These are phyloP conservation scores for Sclerotinia minor DNA, from an alignment of 2,329 filamentous ascomycete genomes.

Conservation along the genomic window DNA sequence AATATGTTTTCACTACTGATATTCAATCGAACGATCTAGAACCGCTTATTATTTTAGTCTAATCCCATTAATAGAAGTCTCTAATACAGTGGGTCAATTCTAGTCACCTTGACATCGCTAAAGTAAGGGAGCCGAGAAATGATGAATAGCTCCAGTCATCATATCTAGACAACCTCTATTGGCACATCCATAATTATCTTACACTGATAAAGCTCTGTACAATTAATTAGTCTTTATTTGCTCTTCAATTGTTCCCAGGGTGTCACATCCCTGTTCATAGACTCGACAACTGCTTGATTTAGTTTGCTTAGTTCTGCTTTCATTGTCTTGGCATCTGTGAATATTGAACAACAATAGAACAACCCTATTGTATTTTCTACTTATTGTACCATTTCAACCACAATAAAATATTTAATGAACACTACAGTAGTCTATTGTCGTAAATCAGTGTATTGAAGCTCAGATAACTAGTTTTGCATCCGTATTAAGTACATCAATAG, in stretches of 20 bases:
- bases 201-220: accelerated
- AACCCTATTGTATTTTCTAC: too few species aligned
- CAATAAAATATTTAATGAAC: accelerated
- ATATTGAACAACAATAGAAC: neutral
- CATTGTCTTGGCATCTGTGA: neutral
- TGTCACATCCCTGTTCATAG: neutral
- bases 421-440: neutral
- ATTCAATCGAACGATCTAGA: too few species aligned
- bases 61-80: accelerated
- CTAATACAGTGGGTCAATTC: accelerated
- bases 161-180: neutral
- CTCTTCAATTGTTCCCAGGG: accelerated
- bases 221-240: neutral
- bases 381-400: neutral
- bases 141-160: neutral
- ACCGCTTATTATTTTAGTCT: accelerated
- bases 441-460: neutral
- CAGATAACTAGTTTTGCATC: accelerated
- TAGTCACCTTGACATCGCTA: neutral
- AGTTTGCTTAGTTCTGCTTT: neutral
- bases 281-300: neutral
- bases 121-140: slow-evolving; percentile 9
- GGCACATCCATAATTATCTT: accelerated
- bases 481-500: neutral
- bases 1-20: neutral